Evolutionary conservation across 2,329 filamentous ascomycete genomes (phyloP), one percentile per base, ranked within the genome.

Genomic region (Aspergillus thermomutatus): DNA sequence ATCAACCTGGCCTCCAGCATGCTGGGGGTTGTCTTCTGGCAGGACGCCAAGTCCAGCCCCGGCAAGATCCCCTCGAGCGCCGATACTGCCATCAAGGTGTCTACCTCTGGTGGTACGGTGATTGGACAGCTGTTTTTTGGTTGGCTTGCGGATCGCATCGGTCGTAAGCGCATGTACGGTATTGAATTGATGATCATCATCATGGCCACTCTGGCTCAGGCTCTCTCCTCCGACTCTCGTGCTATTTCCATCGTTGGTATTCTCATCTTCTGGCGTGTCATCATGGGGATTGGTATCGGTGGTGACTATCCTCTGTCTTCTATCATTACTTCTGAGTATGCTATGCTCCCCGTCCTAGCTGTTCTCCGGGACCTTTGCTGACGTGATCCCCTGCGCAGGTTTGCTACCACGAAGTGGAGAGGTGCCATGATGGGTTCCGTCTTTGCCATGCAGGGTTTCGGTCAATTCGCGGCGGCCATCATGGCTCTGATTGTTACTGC

Each of bases 401-500:
- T 94, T 67, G 89, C 90, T 10, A 92, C 88, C 3, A 93, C 90
- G 53, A 91, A 88, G 74, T 92, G 89, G 86, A 80, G 90, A 73
- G 90, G 90, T 64, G 89, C 89, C 62, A 94, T 94, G 87, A 92
- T 95, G 87, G 89, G 85, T 34, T 82, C 89, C 17, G 90, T 94
- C 53, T 94, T 94, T 68, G 89, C 90, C 64, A 93, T 92, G 89
- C 90, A 95, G 72, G 90, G 90, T 62, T 82, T 94, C 52, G 90
- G 91, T 21, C 90, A 94, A 74, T 86, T 94, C 54, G 80, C 80
- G 26, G 90, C 88, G 50, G 89, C 89, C 49, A 83, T 93, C 28
- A 80, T 94, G 60, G 88, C 90, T 72, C 79, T 94, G 49, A 89
- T 92, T 66, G 83, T 89, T 55, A 89, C 87, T 0, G 77, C 86